phyloP scores from a whole-genome alignment of 2,329 filamentous ascomycete genomes.

The Penicillium sumatraense region DNA sequence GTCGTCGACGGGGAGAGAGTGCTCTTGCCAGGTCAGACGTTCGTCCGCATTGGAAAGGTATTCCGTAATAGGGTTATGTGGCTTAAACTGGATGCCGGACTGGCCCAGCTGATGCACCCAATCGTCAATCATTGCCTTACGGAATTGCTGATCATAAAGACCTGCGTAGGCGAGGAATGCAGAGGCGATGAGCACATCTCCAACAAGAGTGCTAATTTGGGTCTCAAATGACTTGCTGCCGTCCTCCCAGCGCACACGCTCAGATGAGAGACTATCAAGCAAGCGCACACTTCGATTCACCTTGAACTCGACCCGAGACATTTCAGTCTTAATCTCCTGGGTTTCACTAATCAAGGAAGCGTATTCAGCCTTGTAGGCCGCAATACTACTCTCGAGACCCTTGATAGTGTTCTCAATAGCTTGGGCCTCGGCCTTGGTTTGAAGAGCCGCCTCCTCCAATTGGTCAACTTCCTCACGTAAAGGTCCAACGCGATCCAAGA shows the following conservation, averaged over 20 bases:
- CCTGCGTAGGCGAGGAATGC: conserved; percentile 97
- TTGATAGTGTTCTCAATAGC: conserved; percentile 87
- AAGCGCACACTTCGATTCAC: conserved; percentile 94
- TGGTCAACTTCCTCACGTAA: conserved; percentile 85
- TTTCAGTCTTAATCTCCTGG: conserved; percentile 94
- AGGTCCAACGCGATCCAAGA: conserved; percentile 90
- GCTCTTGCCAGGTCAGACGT: conserved; percentile 90
- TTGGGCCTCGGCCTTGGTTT: conserved; percentile 92
- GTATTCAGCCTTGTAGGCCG: conserved; percentile 94
- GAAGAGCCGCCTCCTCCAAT: conserved; percentile 84
- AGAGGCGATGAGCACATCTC: conserved; percentile 93
- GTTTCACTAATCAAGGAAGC: conserved; percentile 95
- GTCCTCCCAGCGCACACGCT: conserved; percentile 91
- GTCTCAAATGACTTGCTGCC: conserved; percentile 98
- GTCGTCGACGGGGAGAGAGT: conserved; percentile 91
- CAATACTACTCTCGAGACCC: conserved; percentile 85
- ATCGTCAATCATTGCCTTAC: conserved; percentile 96
- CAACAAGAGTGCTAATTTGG: conserved; percentile 94
- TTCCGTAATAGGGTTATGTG: conserved; percentile 91
- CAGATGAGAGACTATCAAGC: conserved; percentile 91
- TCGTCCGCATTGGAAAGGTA: conserved; percentile 97
- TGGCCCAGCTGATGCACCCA: conserved; percentile 92
- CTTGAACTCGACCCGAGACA: conserved; percentile 96
- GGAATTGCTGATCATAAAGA: conserved; percentile 96
- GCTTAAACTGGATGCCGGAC: conserved; percentile 92